A percentile compares a stretch with the other conserved stretches of the same genome.
Conservation (phyloP, 2,329 filamentous ascomycete genomes). For the Dothideomycetes sp. region DNA sequence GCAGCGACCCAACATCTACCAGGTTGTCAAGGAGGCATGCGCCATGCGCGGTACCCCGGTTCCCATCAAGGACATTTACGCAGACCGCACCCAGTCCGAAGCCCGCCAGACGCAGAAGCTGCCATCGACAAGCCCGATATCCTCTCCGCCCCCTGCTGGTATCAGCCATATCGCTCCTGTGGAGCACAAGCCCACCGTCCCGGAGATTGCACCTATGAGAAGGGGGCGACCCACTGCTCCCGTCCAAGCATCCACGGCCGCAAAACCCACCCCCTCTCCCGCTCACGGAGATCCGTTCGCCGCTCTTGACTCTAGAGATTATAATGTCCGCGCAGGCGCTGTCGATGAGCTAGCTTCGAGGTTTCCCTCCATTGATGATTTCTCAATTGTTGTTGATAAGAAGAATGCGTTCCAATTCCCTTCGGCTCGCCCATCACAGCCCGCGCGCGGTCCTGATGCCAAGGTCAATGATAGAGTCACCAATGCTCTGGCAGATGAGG, state of each 20-base stretch:
- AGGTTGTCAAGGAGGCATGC: constrained; percentile 79
- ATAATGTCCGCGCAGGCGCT: constrained; percentile 35
- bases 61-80: constrained; percentile 68
- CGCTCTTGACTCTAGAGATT: constrained; percentile 62
- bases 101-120: constrained; percentile 48
- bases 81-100: constrained; percentile 51
- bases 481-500: constrained; percentile 72
- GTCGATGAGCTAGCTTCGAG: constrained; percentile 72
- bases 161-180: constrained; percentile 38
- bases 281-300: constrained; percentile 80
- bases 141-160: constrained; percentile 32
- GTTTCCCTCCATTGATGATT: constrained; percentile 89
- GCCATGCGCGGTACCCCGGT: constrained; percentile 77
- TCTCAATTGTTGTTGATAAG: constrained; percentile 77
- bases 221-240: constrained; percentile 61
- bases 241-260: constrained; percentile 31
- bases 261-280: constrained; percentile 48
- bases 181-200: constrained; percentile 61
- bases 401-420: constrained; percentile 72
- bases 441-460: constrained; percentile 21
- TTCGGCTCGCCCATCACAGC: constrained; percentile 1
- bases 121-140: constrained; percentile 42
- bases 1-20: constrained; percentile 81
- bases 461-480: constrained; percentile 56
- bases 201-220: constrained; percentile 89